Evolutionary conservation across 2,329 filamentous ascomycete genomes (phyloP), one percentile per base, ranked within the genome.

Genomic region (Chaetomiaceae sp.): DNA sequence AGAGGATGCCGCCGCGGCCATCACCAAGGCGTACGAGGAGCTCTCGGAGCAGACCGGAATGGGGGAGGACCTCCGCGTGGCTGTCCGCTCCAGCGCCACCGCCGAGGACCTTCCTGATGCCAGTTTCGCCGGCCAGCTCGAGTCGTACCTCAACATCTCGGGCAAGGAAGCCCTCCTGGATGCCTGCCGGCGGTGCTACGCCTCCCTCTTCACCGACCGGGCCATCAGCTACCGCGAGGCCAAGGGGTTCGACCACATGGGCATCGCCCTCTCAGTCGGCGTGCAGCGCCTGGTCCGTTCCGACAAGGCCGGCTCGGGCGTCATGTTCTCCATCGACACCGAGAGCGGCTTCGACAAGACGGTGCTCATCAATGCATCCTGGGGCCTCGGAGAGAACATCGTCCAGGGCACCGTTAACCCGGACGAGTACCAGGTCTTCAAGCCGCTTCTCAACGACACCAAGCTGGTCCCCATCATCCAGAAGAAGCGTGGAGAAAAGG

Each of bases 261-360:
- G 53, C 14, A 55, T 66, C 12, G 65, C 65, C 0, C 59, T 68
- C 1, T 67, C 64, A 1, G 59, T 67, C 22, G 66, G 66, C 1
- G 52, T 68, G 14, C 66, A 68, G 50, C 57, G 51, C 14, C 67
- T 68, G 65, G 64, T 65, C 53, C 66, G 67, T 25, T 70, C 70
- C 9, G 68, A 71, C 51, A 22, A 55, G 12, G 56, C 66, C 5
- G 68, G 67, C 9, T 67, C 69, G 7, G 70, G 70, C 17, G 69
- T 71, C 42, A 72, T 72, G 68, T 72, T 72, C 59, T 68, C 69
- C 31, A 68, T 71, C 22, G 69, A 73, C 53, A 71, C 70, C 2
- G 69, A 71, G 53, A 71, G 65, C 25, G 69, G 68, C 6, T 71
- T 70, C 34, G 65, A 71, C 55, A 69, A 69, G 54, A 59, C 71